Conservation (phyloP, 2,329 filamentous ascomycete genomes). For the Fusarium sororula region DNA sequence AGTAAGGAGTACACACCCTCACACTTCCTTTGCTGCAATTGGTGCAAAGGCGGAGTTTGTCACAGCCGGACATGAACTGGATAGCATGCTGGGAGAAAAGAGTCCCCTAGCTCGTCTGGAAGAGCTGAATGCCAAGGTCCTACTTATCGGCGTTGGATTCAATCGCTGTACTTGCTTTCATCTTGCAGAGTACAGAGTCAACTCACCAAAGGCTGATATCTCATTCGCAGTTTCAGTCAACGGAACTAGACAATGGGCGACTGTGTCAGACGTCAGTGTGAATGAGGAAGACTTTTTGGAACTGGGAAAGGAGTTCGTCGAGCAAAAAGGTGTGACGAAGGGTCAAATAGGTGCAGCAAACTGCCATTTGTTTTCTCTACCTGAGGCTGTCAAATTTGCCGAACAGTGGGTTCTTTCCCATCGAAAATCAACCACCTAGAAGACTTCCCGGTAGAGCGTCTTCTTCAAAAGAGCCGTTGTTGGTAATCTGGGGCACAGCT, state of each 20-base stretch:
- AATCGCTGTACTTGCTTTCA: constrained; percentile 5
- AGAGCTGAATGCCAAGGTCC: background rate
- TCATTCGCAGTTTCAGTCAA: background rate
- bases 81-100: background rate
- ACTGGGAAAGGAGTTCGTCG: background rate
- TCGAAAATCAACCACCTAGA: rapidly evolving
- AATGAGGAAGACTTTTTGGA: background rate
- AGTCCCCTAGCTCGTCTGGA: background rate
- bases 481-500: background rate
- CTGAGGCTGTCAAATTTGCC: background rate
- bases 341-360: background rate
- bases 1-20: background rate
- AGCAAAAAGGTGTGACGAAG: rapidly evolving
- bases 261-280: background rate
- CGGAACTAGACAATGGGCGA: background rate
- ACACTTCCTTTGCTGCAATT: background rate
- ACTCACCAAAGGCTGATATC: background rate
- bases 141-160: background rate
- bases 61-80: background rate
- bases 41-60: background rate
- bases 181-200: constrained; percentile 1
- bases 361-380: background rate
- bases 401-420: background rate
- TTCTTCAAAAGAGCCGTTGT: background rate
- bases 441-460: rapidly evolving